phyloP scores from a whole-genome alignment of 345 rosid genomes.

The Firmiana major region DNA sequence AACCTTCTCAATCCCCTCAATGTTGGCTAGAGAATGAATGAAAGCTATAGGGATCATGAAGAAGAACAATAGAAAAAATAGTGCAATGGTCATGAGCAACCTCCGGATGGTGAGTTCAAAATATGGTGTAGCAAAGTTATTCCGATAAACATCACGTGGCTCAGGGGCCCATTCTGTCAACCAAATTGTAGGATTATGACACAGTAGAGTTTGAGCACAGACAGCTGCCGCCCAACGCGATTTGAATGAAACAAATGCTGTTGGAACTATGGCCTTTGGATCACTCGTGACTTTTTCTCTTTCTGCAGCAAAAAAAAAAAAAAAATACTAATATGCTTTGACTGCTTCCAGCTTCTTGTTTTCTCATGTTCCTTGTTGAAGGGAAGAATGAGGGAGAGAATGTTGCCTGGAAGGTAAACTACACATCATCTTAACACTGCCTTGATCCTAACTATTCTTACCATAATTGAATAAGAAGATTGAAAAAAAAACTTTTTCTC shows the following conservation, averaged over 20 bases:
- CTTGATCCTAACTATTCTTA: background rate
- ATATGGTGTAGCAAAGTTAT: conserved; percentile 83
- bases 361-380: background rate
- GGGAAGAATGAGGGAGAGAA: background rate
- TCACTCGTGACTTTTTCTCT: conserved; percentile 64
- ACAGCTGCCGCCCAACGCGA: conserved; percentile 95
- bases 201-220: conserved; percentile 94
- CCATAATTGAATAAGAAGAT: background rate
- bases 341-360: background rate
- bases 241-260: conserved; percentile 92
- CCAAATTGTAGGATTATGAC: conserved; percentile 83
- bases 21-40: conserved; percentile 93
- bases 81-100: conserved; percentile 55
- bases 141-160: conserved; percentile 90
- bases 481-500: background rate
- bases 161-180: conserved; percentile 91
- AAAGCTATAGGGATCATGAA: conserved; percentile 92
- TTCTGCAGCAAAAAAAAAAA: no score
- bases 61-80: conserved; percentile 79
- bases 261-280: conserved; percentile 63
- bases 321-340: no score
- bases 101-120: conserved; percentile 66
- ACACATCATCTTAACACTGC: background rate
- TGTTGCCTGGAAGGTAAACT: background rate
- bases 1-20: conserved; percentile 77